Evolutionary conservation across 2,329 filamentous ascomycete genomes (phyloP).

Genomic region (Epichloe amarillans): DNA sequence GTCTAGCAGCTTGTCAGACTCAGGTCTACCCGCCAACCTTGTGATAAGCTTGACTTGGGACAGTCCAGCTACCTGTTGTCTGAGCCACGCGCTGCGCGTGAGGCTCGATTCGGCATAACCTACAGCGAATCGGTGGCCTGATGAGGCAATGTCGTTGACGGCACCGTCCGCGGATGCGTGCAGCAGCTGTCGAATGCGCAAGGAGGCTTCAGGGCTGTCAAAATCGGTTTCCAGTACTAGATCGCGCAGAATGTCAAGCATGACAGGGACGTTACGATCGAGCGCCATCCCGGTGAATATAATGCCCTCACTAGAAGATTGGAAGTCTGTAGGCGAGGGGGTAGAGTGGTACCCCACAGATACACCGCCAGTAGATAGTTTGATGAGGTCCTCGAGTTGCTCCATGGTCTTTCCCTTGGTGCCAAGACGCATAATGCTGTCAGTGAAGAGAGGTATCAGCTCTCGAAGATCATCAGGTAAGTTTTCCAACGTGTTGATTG

Average conservation of each 20-base stretch:
- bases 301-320: slow-evolving; percentile 64
- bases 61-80: slow-evolving; percentile 80
- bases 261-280: slow-evolving; percentile 77
- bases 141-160: slow-evolving; percentile 80
- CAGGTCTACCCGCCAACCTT: slow-evolving; percentile 58
- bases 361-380: slow-evolving; percentile 87
- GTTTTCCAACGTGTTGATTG: slow-evolving; percentile 65
- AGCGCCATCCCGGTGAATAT: slow-evolving; percentile 76
- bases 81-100: slow-evolving; percentile 55
- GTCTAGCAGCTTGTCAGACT: slow-evolving; percentile 56
- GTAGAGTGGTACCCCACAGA: slow-evolving; percentile 75
- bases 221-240: slow-evolving; percentile 84
- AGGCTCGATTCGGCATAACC: slow-evolving; percentile 72
- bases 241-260: slow-evolving; percentile 75
- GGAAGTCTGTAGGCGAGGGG: slow-evolving; percentile 60
- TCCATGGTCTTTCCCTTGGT: slow-evolving; percentile 85
- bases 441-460: slow-evolving; percentile 79
- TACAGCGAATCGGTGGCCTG: slow-evolving; percentile 77
- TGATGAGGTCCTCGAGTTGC: slow-evolving; percentile 88
- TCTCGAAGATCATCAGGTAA: slow-evolving; percentile 74
- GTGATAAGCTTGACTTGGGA: slow-evolving; percentile 79
- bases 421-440: slow-evolving; percentile 84
- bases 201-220: slow-evolving; percentile 64
- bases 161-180: slow-evolving; percentile 80
- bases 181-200: slow-evolving; percentile 73